Base-by-base conservation (phyloP, 495 filamentous ascomycete species). In the Penicillium flavigenum region DNA sequence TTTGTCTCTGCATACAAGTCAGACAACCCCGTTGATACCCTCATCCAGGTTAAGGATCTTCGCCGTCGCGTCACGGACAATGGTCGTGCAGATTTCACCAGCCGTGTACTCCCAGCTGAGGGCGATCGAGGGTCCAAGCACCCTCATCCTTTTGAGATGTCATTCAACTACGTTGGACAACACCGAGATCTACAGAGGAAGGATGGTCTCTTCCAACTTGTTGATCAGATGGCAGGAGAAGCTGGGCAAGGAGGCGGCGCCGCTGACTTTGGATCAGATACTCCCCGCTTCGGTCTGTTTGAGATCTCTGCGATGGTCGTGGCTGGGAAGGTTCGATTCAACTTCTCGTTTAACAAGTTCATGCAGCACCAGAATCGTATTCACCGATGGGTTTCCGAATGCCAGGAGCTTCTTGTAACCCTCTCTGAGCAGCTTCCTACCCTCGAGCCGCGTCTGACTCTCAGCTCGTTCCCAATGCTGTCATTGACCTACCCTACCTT, bases 111-210 rank as follows among this genome's bases (percentile, higher is more conserved):
- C 34, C 72, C 75, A 2, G 63, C 72, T 4, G 77, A 77, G 29
- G 61, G 55, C 0, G 60, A 72, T 4, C 72, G 79, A 38, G 60
- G 60, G 29, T 78, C 77, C 41, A 56, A 64, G 22, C 66, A 75
- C 16, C 81, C 80, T 3, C 82, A 76, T 67, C 87, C 86, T 6
- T 81, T 89, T 58, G 88, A 90, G 68, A 81, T 90, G 38, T 81
- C 82, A 2, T 88, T 90, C 68, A 88, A 86, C 61, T 89, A 90
- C 58, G 76, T 86, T 12, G 87, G 86, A 0, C 77, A 83, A 17
- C 75, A 84, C 57, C 84, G 86, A 49, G 81, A 86, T 55, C 63
- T 89, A 0, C 84, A 87, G 67, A 76, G 82, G 27, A 73, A 80
- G 20, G 84, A 85, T 49, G 79, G 82, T 5, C 71, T 90, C 0